Conservation (phyloP, 2,329 filamentous ascomycete species). For the Stagonosporopsis rhizophila region DNA sequence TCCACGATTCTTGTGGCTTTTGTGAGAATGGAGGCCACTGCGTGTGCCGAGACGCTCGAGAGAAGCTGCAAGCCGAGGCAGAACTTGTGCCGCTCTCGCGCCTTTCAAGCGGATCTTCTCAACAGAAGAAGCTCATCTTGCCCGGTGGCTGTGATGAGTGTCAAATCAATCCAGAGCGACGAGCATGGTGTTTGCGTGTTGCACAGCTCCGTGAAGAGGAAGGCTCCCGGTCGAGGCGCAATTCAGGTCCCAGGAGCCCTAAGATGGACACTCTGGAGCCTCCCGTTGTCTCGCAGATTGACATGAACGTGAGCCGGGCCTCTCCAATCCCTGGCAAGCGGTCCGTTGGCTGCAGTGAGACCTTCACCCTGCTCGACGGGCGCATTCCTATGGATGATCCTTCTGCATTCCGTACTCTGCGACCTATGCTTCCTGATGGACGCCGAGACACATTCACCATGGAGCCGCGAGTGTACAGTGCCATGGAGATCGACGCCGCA, state of each 20-base stretch:
- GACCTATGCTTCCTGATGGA: constrained; percentile 29
- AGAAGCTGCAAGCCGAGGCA: constrained; percentile 20
- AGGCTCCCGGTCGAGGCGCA: constrained; percentile 10
- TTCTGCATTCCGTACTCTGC: constrained; percentile 44
- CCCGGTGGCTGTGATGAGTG: constrained; percentile 49
- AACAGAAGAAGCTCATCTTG: constrained; percentile 6
- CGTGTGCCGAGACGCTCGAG: constrained; percentile 35
- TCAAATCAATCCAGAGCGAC: constrained; percentile 43
- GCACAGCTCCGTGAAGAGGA: constrained; percentile 35
- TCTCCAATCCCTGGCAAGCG: constrained; percentile 19
- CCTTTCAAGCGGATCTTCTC: constrained; percentile 16
- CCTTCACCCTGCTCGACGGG: constrained; percentile 45
- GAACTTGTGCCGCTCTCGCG: constrained; percentile 18
- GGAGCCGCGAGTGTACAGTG: constrained; percentile 43
- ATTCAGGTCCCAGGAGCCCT: constrained; percentile 7
- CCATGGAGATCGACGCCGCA: constrained; percentile 47
- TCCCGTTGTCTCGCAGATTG: constrained; percentile 31
- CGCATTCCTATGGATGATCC: constrained; percentile 42
- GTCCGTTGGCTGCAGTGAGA: constrained; percentile 46
- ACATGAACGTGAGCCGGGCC: constrained; percentile 21
- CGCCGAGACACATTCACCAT: constrained; percentile 36
- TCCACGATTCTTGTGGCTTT: constrained; percentile 41
- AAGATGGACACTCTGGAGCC: constrained; percentile 41
- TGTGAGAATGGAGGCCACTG: constrained; percentile 44
- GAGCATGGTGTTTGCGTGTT: constrained; percentile 46